phyloP scores from a whole-genome alignment of 352 stramenopile genomes.

The Phytophthora lateralis region DNA sequence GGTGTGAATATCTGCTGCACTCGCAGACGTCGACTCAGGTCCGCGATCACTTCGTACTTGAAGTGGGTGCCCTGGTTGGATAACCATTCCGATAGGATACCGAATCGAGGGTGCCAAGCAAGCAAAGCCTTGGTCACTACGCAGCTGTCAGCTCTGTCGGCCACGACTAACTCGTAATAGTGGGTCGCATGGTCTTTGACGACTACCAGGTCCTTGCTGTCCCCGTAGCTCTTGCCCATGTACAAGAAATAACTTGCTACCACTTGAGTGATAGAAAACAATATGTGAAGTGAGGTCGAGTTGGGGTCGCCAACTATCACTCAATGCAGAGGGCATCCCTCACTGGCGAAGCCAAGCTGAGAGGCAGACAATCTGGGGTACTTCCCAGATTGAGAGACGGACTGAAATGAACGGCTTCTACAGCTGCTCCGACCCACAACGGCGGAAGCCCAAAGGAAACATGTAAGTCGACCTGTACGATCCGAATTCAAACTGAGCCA shows the following conservation, averaged over 20 bases:
- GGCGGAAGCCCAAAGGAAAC: neutral
- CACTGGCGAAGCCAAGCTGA: neutral
- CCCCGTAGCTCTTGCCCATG: constrained; percentile 3
- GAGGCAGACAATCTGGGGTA: neutral
- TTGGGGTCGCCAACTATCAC: neutral
- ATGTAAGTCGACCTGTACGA: neutral
- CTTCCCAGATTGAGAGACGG: neutral
- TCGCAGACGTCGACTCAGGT: constrained; percentile 5
- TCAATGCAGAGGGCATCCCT: neutral
- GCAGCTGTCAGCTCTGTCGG: too few species aligned
- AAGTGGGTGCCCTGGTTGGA: too few species aligned
- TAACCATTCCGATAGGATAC: constrained; percentile 1
- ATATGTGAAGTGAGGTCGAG: neutral
- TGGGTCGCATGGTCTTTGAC: neutral
- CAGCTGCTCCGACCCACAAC: neutral
- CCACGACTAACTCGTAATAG: too few species aligned
- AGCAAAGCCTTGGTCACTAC: too few species aligned
- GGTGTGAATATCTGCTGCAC: constrained; percentile 32
- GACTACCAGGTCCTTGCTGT: neutral
- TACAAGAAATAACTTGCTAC: neutral
- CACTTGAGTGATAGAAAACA: neutral
- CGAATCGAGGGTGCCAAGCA: constrained; percentile 8
- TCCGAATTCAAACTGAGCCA: neutral
- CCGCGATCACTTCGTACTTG: neutral
- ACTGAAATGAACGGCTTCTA: neutral